Percentiles rank a stretch among this genome's conserved stretches.
These are phyloP conservation scores for Penstemon barbatus DNA, from an alignment of 257 asterid species.

Conservation along the genomic window DNA sequence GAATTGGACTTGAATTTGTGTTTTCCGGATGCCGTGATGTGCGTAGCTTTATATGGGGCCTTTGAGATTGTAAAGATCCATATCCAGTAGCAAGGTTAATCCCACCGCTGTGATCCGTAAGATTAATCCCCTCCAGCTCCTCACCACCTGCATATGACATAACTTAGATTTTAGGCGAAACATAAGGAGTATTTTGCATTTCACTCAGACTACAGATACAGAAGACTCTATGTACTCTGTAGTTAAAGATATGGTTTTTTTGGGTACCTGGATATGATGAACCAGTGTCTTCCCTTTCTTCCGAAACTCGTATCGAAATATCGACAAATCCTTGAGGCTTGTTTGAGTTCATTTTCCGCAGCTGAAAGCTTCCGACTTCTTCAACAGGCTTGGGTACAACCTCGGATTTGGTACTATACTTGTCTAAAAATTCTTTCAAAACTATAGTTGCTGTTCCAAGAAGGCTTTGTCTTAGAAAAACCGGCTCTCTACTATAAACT, in stretches of 20 bases:
- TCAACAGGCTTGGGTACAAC: constrained; percentile 50
- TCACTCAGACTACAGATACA: not conserved
- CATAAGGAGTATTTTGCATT: no score
- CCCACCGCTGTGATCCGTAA: constrained; percentile 25
- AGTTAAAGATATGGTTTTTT: not conserved
- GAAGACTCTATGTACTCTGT: not conserved
- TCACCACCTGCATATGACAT: constrained; percentile 40
- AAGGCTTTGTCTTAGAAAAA: constrained; percentile 67
- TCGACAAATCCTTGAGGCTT: constrained; percentile 74
- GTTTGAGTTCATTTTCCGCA: constrained; percentile 59
- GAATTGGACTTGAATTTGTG: constrained; percentile 38
- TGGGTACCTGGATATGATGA: constrained; percentile 31
- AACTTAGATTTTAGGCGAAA: not conserved
- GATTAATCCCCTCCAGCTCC: constrained; percentile 40
- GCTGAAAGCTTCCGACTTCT: constrained; percentile 86
- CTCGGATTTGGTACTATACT: constrained; percentile 44
- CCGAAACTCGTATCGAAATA: constrained; percentile 60
- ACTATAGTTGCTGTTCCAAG: constrained; percentile 66
- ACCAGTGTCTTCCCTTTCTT: constrained; percentile 54
- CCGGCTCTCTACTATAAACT: constrained; percentile 75
- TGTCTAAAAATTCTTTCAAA: constrained; percentile 74
- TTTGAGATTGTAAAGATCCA: constrained; percentile 28
- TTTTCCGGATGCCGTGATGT: constrained; percentile 35
- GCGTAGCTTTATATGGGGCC: constrained; percentile 26
- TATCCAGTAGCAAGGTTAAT: constrained; percentile 15